Conservation (phyloP, 2,329 filamentous ascomycete genomes). For the Anthostomella pinea region DNA sequence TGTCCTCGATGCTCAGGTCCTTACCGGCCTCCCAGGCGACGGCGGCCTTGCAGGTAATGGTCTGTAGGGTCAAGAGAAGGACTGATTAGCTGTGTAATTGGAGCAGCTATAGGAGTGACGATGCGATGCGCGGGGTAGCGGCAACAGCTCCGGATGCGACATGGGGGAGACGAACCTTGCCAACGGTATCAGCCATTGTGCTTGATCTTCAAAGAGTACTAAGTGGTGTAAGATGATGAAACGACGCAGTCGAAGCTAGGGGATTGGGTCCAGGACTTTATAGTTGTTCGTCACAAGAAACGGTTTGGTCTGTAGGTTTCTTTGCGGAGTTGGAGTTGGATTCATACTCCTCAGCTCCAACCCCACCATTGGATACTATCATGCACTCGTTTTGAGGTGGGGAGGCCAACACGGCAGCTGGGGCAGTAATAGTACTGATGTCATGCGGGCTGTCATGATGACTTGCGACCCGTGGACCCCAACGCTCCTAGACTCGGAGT, state of each 20-base stretch:
- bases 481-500: too few relatives aligned
- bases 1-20: constrained; percentile 82
- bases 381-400: constrained; percentile 11
- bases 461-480: too few relatives aligned
- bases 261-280: too few relatives aligned
- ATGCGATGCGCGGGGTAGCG: constrained; percentile 7
- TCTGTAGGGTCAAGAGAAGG: constrained; percentile 47
- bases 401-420: constrained; percentile 15
- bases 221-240: too few relatives aligned
- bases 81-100: constrained; percentile 7
- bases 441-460: constrained; percentile 5
- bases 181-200: constrained; percentile 49
- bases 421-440: constrained; percentile 13
- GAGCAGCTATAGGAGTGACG: neutral
- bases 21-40: constrained; percentile 97
- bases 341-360: neutral
- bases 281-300: constrained; percentile 15
- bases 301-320: too few relatives aligned
- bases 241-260: too few relatives aligned
- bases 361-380: constrained; percentile 15
- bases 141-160: constrained; percentile 6
- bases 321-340: constrained; percentile 25
- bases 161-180: constrained; percentile 43
- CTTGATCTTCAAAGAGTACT: constrained; percentile 7
- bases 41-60: constrained; percentile 95